These are phyloP conservation scores for Phytophthora constricta DNA, from an alignment of 352 stramenopile genomes.

Conservation along the genomic window DNA sequence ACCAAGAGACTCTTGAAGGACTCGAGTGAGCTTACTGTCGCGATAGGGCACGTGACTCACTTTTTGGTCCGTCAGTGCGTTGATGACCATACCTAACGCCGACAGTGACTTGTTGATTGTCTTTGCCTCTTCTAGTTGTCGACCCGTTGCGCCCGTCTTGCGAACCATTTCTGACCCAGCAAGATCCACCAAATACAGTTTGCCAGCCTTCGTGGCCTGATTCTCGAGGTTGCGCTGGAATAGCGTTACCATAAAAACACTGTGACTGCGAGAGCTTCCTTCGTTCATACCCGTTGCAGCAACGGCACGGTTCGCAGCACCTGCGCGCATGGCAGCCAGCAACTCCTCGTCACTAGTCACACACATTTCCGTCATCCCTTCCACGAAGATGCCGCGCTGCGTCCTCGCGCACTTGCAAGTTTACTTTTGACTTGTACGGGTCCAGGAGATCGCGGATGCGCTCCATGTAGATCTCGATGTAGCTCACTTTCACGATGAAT, in stretches of 20 bases:
- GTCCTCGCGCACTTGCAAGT: slow-evolving; percentile 92
- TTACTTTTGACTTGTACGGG: slow-evolving; percentile 91
- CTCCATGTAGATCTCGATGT: slow-evolving; percentile 98
- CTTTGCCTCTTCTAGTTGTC: slow-evolving; percentile 95
- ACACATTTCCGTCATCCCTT: slow-evolving; percentile 93
- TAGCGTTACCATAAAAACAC: slow-evolving; percentile 93
- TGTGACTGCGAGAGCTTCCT: slow-evolving; percentile 90
- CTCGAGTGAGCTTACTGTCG: slow-evolving; percentile 92
- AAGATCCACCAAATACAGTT: slow-evolving; percentile 94
- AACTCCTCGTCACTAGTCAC: slow-evolving; percentile 92
- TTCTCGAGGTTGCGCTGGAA: slow-evolving; percentile 88
- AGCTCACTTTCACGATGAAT: slow-evolving; percentile 93
- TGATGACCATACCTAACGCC: slow-evolving; percentile 95
- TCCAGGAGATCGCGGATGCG: slow-evolving; percentile 93
- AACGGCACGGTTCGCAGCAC: slow-evolving; percentile 84
- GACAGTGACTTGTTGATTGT: slow-evolving; percentile 97
- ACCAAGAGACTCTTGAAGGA: slow-evolving; percentile 94
- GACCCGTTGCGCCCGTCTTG: slow-evolving; percentile 91
- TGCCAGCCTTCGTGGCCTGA: slow-evolving; percentile 89
- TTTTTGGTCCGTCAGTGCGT: slow-evolving; percentile 89
- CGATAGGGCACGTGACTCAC: slow-evolving; percentile 89
- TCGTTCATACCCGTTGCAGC: slow-evolving; percentile 95
- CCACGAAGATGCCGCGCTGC: slow-evolving; percentile 93
- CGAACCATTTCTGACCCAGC: slow-evolving; percentile 95
- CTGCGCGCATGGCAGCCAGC: slow-evolving; percentile 82